Conservation (phyloP, 2,329 filamentous ascomycete species). For the Botrytis deweyae region DNA sequence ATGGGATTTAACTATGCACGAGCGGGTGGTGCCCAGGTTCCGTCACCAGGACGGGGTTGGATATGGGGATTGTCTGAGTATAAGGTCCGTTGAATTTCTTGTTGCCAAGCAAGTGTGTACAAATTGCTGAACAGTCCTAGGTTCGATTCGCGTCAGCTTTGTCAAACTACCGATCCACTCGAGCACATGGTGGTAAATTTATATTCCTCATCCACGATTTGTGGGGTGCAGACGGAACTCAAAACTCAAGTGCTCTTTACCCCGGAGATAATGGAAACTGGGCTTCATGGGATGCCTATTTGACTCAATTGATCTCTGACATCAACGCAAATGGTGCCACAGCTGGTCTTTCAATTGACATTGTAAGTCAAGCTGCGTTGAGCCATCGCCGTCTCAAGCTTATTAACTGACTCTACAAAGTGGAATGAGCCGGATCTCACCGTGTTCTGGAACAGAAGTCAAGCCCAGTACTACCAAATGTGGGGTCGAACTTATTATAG, state of each 20-base stretch:
- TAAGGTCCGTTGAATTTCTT: slow-evolving; percentile 18
- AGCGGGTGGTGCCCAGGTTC: slow-evolving; percentile 45
- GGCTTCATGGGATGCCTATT: slow-evolving; percentile 46
- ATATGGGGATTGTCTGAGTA: slow-evolving; percentile 41
- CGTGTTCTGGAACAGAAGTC: slow-evolving; percentile 40
- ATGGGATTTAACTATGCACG: slow-evolving; percentile 44
- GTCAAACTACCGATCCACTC: slow-evolving; percentile 47
- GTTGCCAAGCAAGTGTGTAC: not conserved
- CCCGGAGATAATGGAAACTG: slow-evolving; percentile 53
- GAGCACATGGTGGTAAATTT: slow-evolving; percentile 46
- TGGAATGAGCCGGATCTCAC: slow-evolving; percentile 54
- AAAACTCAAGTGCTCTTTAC: slow-evolving; percentile 41
- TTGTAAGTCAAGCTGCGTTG: not conserved
- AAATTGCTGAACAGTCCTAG: slow-evolving; percentile 19
- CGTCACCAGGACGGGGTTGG: slow-evolving; percentile 41
- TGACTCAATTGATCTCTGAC: slow-evolving; percentile 43
- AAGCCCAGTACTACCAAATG: slow-evolving; percentile 44
- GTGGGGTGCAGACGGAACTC: slow-evolving; percentile 50
- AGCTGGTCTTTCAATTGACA: slow-evolving; percentile 40
- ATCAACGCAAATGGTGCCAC: slow-evolving; percentile 43
- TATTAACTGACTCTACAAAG: not conserved
- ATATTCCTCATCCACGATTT: slow-evolving; percentile 49
- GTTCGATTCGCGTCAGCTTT: slow-evolving; percentile 46
- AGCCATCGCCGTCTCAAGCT: not conserved
- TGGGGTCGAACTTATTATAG: slow-evolving; percentile 43